Percentiles rank a stretch among this genome's conserved stretches.
phyloP scores from a whole-genome alignment of 139 green algal species.

The Marvania coccoides region DNA sequence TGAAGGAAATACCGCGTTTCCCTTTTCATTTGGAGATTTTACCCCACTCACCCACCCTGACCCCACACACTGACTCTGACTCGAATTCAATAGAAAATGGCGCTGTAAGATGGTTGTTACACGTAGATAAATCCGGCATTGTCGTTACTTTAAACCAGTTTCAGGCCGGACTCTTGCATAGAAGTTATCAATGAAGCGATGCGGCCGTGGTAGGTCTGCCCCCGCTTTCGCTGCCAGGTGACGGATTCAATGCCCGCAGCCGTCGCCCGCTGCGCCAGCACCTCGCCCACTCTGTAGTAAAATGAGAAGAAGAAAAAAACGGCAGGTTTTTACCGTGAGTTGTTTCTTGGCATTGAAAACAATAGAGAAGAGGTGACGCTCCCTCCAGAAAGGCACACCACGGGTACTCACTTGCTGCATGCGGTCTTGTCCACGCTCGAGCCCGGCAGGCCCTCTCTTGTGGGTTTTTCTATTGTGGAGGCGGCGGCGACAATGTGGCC shows the following conservation, averaged over 20 bases:
- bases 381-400: neutral
- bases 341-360: neutral
- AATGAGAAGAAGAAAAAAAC: neutral
- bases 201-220: constrained; percentile 39
- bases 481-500: constrained; percentile 32
- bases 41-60: too few relatives aligned
- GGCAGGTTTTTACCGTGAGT: neutral
- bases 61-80: too few relatives aligned
- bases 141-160: constrained; percentile 13
- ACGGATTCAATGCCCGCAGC: constrained; percentile 14
- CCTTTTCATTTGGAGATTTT: too few relatives aligned
- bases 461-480: constrained; percentile 28
- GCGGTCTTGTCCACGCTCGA: constrained; percentile 19
- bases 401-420: constrained; percentile 5
- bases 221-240: constrained; percentile 30
- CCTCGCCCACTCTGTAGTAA: constrained; percentile 18
- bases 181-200: constrained; percentile 24
- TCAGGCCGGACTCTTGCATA: constrained; percentile 14
- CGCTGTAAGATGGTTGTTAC: neutral
- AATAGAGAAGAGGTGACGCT: neutral
- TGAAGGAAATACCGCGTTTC: too few relatives aligned
- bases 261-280: constrained; percentile 29
- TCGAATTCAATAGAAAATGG: neutral
- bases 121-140: neutral
- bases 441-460: neutral